Percentiles rank a stretch among this genome's conserved stretches.
Conservation (phyloP, 768 basidiomycete genomes). For the Fistulinella prunicolor region DNA sequence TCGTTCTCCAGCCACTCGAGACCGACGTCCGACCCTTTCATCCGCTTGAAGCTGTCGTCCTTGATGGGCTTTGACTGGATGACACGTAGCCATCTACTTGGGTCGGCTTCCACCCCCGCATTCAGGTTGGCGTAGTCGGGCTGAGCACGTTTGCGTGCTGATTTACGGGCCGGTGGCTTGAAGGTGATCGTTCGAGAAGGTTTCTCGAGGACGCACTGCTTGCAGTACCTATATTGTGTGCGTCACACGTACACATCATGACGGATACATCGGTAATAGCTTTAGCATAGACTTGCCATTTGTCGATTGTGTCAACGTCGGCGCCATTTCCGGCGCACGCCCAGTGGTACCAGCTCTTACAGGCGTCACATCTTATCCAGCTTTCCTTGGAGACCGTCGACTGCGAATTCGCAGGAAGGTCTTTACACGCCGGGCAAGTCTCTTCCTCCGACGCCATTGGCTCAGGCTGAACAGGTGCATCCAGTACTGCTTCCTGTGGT, state of each 20-base stretch:
- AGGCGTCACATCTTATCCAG: constrained; percentile 83
- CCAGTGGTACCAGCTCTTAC: constrained; percentile 86
- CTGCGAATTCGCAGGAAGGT: constrained; percentile 27
- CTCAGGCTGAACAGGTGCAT: constrained; percentile 8
- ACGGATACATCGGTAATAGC: constrained; percentile 12
- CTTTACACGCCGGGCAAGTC: constrained; percentile 53
- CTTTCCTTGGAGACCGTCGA: constrained; percentile 56
- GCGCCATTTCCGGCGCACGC: constrained; percentile 66
- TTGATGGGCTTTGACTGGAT: constrained; percentile 66
- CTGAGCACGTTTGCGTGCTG: constrained; percentile 67
- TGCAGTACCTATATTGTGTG: constrained; percentile 63
- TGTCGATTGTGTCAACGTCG: constrained; percentile 68
- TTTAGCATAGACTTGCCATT: constrained; percentile 53
- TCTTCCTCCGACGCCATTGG: constrained; percentile 27
- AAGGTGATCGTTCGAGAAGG: constrained; percentile 63
- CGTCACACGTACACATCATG: constrained; percentile 15
- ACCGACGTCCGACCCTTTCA: constrained; percentile 65
- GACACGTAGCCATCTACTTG: constrained; percentile 60
- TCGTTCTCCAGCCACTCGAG: constrained; percentile 74
- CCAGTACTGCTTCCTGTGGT: constrained; percentile 14
- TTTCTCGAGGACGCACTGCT: constrained; percentile 57
- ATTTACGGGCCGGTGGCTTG: constrained; percentile 80
- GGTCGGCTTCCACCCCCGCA: constrained; percentile 59
- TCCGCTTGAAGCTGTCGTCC: constrained; percentile 59
- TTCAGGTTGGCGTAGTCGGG: constrained; percentile 80